Evolutionary conservation across 2,329 filamentous ascomycete species (phyloP), one percentile per base, ranked within the genome.

Genomic region (Aspergillus uvarum): DNA sequence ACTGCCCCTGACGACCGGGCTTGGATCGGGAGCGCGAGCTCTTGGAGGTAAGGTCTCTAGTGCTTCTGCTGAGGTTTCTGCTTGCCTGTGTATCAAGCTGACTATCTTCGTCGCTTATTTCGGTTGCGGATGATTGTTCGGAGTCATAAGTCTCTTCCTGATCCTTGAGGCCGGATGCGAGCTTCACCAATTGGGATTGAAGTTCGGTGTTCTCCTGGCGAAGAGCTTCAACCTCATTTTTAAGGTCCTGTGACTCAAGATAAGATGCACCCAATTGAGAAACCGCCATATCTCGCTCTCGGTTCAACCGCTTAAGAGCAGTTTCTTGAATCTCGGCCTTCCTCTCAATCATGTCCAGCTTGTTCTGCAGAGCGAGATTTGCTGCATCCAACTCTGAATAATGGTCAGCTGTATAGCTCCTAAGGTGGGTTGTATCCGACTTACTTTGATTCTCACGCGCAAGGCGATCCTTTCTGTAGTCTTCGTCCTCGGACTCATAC

Each of bases 231-330:
- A 78, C 79, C 31, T 79, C 74, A 6, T 62, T 63, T 60, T 79
- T 79, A 3, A 79, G 68, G 52, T 79, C 77, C 53, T 79, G 82
- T 3, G 77, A 77, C 48, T 81, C 82, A 56, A 83, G 79, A 65
- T 82, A 86, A 1, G 84, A 84, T 22, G 83, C 79, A 8, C 81
- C 82, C 21, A 87, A 73, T 62, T 87, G 84, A 22, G 79, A 80
- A n/a, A 85, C 77, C 42, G 85, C 80, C 58, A 81, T 81, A 65
- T 87, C 84, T 38, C 84, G 80, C 65, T 88, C 85, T 42, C 81
- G 78, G 19, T 77, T 82, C 47, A 86, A 69, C 16, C 81, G 81
- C 67, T 83, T 83, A 59, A 85, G 77, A 5, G 81, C 79, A 44
- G 82, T 80, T 48, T 87, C 83, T 22, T 82, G 76, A 4, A 83